Evolutionary conservation across 1,284 basidiomycete genomes (phyloP), one percentile per base, ranked within the genome.

Genomic region (Rhodotorula sp.): DNA sequence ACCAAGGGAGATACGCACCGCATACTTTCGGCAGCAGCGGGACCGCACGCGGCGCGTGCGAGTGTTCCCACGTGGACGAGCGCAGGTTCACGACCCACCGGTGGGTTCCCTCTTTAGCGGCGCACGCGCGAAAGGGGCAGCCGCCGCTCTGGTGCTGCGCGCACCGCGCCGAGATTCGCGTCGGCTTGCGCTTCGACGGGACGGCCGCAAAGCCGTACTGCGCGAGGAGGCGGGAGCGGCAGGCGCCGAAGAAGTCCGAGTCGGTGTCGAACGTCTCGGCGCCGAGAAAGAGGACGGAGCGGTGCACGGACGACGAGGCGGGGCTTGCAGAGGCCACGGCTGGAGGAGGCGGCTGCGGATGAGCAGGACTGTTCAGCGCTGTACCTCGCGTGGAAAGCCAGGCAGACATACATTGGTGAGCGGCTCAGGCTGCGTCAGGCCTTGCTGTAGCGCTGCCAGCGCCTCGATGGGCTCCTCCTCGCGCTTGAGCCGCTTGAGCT

Each of bases 71-170:
- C 3, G 22, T 32, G 37, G 50, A 53, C 34, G n/a, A n/a, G 1
- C 9, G 17, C 12, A 29, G 3, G 34, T 19, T 12, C 36, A 62
- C 46, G n/a, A 6, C 25, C 61, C 61, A 62, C 9, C 22, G 29
- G 1, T 32, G 34, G 9, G 25, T 21, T 27, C n/a, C 9, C 19
- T 37, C 7, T 15, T 29, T 21, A 8, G 21, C 21, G 2, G 61
- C 50, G 51, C 61, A 62, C 3, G 36, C 36, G 32, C 61, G 61
- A 29, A 62, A 62, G 29, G 61, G 50, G 51, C 61, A 62, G 19
- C 46, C 51, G 17, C 4, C 37, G 13, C 8, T 4, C 29, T 32
- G 19, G 19, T 62, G 37, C 36, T 32, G 27, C 21, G 29, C 36
- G 51, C 50, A 62, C 17, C 61, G 61, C 37, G 25, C 51, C 50